Percentiles rank a stretch among this genome's conserved stretches.
Evolutionary conservation across 108 stramenopile genomes (phyloP).

Genomic region (Nannochloropsis oceanica): DNA sequence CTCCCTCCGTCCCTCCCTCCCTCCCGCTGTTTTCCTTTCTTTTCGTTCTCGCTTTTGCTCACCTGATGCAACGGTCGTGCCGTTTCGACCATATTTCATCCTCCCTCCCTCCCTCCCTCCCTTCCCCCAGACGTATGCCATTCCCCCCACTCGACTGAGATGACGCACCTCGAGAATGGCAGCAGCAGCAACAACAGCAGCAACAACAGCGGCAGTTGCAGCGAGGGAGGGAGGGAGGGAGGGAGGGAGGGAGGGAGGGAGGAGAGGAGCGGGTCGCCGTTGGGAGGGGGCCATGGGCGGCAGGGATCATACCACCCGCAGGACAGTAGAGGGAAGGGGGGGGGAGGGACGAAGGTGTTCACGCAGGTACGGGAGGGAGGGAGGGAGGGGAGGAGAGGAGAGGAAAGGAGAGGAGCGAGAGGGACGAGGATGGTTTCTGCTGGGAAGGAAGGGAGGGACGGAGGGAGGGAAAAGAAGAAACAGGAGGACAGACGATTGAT

Average conservation of each 20-base stretch:
- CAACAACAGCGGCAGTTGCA: not conserved
- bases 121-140: not conserved
- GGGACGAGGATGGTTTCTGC: no score
- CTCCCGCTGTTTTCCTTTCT: not conserved
- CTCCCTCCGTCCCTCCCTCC: not conserved
- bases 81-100: no score
- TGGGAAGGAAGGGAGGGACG: not conserved
- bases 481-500: not conserved
- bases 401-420: no score
- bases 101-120: not conserved
- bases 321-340: not conserved
- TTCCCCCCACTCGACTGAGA: not conserved
- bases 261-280: not conserved
- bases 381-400: not conserved
- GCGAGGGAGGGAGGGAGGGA: not conserved
- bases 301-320: not conserved
- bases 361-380: not conserved
- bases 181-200: not conserved
- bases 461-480: conserved; percentile 16
- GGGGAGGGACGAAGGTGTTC: not conserved
- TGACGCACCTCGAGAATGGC: not conserved
- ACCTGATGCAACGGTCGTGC: no score
- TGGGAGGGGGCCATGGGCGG: not conserved
- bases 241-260: not conserved
- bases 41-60: not conserved